A percentile compares a stretch with the other conserved stretches of the same genome.
phyloP scores from a whole-genome alignment of 23 red algal species.

The Cyanidium caldarium region DNA sequence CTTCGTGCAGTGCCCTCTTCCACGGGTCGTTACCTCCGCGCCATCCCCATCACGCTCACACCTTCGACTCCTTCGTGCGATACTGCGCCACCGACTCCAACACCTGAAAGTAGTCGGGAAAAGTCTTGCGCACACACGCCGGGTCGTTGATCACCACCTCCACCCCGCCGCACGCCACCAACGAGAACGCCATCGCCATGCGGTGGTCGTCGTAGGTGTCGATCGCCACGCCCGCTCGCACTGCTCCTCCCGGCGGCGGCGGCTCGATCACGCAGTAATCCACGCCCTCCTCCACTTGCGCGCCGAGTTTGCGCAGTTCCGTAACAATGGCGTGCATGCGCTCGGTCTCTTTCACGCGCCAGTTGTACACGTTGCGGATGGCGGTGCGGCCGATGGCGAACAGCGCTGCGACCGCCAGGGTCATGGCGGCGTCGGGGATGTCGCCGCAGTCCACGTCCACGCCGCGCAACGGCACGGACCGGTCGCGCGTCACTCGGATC shows the following conservation, averaged over 20 bases:
- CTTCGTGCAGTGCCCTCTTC: too few species aligned
- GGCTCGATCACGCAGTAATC: conserved; percentile 84
- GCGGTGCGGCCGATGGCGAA: conserved; percentile 66
- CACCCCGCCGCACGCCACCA: conserved; percentile 74
- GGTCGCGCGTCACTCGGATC: conserved; percentile 48
- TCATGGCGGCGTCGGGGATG: conserved; percentile 99
- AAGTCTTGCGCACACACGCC: conserved; percentile 77
- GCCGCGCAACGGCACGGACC: conserved; percentile 24
- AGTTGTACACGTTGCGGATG: conserved; percentile 88
- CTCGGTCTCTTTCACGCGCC: conserved; percentile 99
- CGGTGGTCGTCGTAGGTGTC: conserved; percentile 98
- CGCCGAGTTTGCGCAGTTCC: conserved; percentile 87
- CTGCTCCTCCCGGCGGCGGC: neutral
- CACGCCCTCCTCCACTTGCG: conserved; percentile 63
- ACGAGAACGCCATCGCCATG: conserved; percentile 95
- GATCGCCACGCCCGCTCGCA: conserved; percentile 23
- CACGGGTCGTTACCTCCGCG: too few species aligned
- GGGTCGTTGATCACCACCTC: conserved; percentile 72
- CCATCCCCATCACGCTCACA: too few species aligned
- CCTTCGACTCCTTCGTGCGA: too few species aligned
- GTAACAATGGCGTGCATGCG: conserved; percentile 92
- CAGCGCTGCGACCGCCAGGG: conserved; percentile 64
- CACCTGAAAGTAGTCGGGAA: conserved; percentile 87
- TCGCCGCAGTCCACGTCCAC: conserved; percentile 86
- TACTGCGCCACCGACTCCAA: conserved; percentile 15